Conservation (phyloP, 495 filamentous ascomycete genomes). For the Filosporella fistucella region DNA sequence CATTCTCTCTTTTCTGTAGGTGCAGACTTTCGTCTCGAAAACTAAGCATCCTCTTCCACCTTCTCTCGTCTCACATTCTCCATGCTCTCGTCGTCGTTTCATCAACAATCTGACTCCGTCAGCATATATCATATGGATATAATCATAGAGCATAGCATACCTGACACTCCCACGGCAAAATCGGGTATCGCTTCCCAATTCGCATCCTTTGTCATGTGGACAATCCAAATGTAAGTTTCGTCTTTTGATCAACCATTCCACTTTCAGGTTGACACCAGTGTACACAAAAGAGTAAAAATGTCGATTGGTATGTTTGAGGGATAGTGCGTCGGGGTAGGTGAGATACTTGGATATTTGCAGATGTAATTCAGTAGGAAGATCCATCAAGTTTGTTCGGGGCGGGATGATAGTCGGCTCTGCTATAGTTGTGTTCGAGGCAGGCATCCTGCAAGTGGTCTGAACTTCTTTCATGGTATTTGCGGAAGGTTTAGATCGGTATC, state of each 20-base stretch:
- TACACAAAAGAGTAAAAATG: constrained; percentile 62
- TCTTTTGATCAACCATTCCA: constrained; percentile 63
- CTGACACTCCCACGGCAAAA: constrained; percentile 48
- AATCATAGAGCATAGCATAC: constrained; percentile 21
- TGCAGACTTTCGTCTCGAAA: constrained; percentile 40
- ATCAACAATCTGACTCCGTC: constrained; percentile 37
- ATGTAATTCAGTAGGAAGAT: constrained; percentile 61
- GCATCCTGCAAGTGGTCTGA: no score
- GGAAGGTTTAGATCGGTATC: no score
- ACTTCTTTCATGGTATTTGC: no score
- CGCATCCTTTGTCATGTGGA: constrained; percentile 41
- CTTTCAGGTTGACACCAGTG: constrained; percentile 60
- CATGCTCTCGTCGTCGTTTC: constrained; percentile 46
- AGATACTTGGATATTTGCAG: constrained; percentile 44
- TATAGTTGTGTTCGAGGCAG: no score
- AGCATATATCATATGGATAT: not conserved
- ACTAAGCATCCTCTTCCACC: constrained; percentile 47
- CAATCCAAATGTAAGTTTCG: constrained; percentile 46
- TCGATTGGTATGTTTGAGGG: constrained; percentile 56
- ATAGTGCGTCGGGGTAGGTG: constrained; percentile 54
- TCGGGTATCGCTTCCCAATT: constrained; percentile 44
- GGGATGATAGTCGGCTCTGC: no score
- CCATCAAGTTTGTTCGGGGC: no score
- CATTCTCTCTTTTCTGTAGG: constrained; percentile 5
- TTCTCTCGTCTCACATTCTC: constrained; percentile 46